Conservation (phyloP, 208 protist species). For the Crithidia fasciculata region DNA sequence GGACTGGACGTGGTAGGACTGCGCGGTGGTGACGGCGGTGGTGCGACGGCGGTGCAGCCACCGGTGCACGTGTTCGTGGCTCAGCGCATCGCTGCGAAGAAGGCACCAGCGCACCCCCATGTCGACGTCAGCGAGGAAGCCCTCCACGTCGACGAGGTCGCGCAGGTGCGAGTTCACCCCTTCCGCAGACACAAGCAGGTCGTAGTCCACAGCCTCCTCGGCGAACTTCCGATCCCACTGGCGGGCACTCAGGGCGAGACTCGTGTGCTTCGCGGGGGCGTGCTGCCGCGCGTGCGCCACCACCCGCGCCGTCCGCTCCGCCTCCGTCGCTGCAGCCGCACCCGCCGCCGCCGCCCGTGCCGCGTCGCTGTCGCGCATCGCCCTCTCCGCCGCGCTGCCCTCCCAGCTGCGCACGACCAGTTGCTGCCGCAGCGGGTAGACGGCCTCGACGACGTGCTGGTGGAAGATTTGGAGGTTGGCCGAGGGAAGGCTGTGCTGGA, state of each 20-base stretch:
- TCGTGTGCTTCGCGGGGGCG: slow-evolving; percentile 47
- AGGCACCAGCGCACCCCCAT: slow-evolving; percentile 82
- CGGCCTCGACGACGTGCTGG: slow-evolving; percentile 79
- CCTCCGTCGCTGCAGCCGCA: background rate
- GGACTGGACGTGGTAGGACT: slow-evolving; percentile 59
- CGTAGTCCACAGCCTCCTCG: slow-evolving; percentile 77
- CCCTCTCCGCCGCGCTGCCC: slow-evolving; percentile 40
- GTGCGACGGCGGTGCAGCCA: slow-evolving; percentile 75
- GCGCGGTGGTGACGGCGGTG: slow-evolving; percentile 29
- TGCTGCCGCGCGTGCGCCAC: slow-evolving; percentile 18
- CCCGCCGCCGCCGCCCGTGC: background rate
- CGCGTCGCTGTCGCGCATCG: background rate
- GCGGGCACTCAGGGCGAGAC: slow-evolving; percentile 70
- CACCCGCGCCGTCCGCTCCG: slow-evolving; percentile 15
- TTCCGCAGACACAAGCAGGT: slow-evolving; percentile 84
- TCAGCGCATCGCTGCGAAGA: slow-evolving; percentile 52
- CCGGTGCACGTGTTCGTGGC: slow-evolving; percentile 77
- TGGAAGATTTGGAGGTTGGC: slow-evolving; percentile 80
- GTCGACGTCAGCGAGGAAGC: slow-evolving; percentile 75
- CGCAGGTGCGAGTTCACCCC: slow-evolving; percentile 83
- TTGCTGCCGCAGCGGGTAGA: slow-evolving; percentile 81
- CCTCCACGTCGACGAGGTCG: slow-evolving; percentile 85
- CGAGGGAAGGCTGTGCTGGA: slow-evolving; percentile 42
- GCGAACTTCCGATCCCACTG: slow-evolving; percentile 81
- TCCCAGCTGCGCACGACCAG: slow-evolving; percentile 63